Evolutionary conservation across 164 flowering plant species (phyloP), one percentile per base, ranked within the genome.

Genomic region (Buxus sempervirens): DNA sequence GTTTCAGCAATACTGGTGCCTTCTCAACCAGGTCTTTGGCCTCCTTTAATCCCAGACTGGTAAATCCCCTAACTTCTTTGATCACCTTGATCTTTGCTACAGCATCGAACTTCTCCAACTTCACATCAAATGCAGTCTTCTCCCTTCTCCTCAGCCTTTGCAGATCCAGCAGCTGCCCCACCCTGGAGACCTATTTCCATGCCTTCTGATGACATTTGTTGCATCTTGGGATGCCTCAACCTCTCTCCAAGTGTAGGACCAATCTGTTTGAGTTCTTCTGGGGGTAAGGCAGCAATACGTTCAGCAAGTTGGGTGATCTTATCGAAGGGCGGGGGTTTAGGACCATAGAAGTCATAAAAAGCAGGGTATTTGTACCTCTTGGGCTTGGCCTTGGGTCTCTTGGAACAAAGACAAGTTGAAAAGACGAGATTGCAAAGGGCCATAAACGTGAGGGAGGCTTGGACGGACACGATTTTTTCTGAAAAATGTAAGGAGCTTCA

Each of bases 281-380:
- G 71, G 0, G 86, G 41, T 18, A 88, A 69, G 22, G 89, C 66
- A 19, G 79, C 85, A 66, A 88, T 84, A 54, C 76, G 68, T 25
- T 85, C 90, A 25, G 90, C 87, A 59, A 86, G 88, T 60, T 77
- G 71, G 58, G 80, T 25, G 20, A 84, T 68, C 63, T 80, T 85
- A 16, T 81, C 86, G 3, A 88, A 81, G 28, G 91, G 89, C 27
- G 89, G 83, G 4, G 89, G 84, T 61, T 77, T 81, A 9, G 89
- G 88, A 58, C 91, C 89, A 73, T 87, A 87, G 13, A 88, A 88
- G 58, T 85, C 83, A 70, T 88, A 88, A 36, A 79, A 65, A 12
- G 74, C 63, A 1, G 92, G 92, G 54, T 80, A 83, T 63, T 85
- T 87, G 83, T 85, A 82, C 42, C 60, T 82, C 38, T 27, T 78